Conservation (phyloP, 441 rosid genomes). For the Isatis lusitanica region DNA sequence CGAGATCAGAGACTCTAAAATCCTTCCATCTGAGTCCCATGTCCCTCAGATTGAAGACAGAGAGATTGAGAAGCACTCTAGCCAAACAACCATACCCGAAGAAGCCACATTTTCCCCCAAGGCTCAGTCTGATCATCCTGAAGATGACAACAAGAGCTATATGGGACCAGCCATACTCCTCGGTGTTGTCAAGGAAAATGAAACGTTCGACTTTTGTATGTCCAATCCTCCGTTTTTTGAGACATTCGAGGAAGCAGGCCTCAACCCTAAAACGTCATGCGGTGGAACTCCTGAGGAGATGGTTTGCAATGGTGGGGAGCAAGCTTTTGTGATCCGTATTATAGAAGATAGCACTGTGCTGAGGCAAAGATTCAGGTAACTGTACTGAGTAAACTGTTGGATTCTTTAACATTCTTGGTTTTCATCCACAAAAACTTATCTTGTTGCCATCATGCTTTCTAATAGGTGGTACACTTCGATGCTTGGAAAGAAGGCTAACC, state of each 20-base stretch:
- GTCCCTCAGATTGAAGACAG: background rate
- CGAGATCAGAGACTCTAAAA: slow-evolving; percentile 65
- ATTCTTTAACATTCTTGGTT: background rate
- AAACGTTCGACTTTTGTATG: slow-evolving; percentile 93
- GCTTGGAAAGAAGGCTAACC: slow-evolving; percentile 89
- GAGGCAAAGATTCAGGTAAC: slow-evolving; percentile 67
- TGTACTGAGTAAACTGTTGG: background rate
- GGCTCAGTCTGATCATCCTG: slow-evolving; percentile 27
- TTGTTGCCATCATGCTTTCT: background rate
- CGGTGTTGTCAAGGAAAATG: slow-evolving; percentile 66
- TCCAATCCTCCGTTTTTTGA: slow-evolving; percentile 96
- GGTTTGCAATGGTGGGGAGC: slow-evolving; percentile 93
- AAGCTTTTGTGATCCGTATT: slow-evolving; percentile 70
- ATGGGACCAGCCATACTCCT: slow-evolving; percentile 55
- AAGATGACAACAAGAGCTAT: slow-evolving; percentile 36
- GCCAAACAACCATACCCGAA: slow-evolving; percentile 13
- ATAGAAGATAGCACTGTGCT: slow-evolving; percentile 72
- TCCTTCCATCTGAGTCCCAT: slow-evolving; percentile 15
- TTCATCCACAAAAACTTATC: slow-evolving; percentile 7
- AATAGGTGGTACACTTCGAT: slow-evolving; percentile 89
- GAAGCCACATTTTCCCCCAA: slow-evolving; percentile 24
- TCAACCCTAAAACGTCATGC: slow-evolving; percentile 89
- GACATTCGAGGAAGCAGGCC: slow-evolving; percentile 77
- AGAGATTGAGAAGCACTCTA: slow-evolving; percentile 28
- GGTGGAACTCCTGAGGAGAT: slow-evolving; percentile 91